phyloP scores from a whole-genome alignment of 148 eudicot species.

The Heliamphora exappendiculata region DNA sequence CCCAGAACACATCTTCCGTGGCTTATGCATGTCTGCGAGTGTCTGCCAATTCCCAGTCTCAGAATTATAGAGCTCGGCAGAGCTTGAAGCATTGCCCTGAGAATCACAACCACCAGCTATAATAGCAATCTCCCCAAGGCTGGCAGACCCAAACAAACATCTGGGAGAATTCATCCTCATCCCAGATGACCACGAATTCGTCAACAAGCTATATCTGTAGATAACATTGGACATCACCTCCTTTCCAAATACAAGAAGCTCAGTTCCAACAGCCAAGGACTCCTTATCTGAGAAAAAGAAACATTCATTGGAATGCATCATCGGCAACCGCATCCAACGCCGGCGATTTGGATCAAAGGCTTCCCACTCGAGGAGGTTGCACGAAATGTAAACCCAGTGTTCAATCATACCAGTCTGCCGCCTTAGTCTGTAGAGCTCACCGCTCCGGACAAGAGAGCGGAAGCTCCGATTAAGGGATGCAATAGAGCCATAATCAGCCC shows the following conservation, averaged over 20 bases:
- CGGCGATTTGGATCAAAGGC: conserved; percentile 64
- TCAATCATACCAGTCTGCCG: conserved; percentile 42
- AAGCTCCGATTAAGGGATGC: conserved; percentile 53
- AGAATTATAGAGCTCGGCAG: conserved; percentile 65
- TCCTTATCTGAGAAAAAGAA: conserved; percentile 72
- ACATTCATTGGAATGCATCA: conserved; percentile 51
- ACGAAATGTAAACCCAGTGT: conserved; percentile 77
- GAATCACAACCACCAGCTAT: conserved; percentile 79
- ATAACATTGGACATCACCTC: conserved; percentile 42
- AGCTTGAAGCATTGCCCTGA: conserved; percentile 34
- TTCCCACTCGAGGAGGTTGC: conserved; percentile 71
- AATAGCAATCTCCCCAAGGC: conserved; percentile 60
- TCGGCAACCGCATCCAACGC: conserved; percentile 60
- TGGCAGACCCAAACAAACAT: conserved; percentile 73
- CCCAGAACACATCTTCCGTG: conserved; percentile 63
- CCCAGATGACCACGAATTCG: conserved; percentile 64
- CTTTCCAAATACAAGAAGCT: conserved; percentile 70
- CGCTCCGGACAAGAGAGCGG: conserved; percentile 35
- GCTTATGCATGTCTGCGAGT: conserved; percentile 58
- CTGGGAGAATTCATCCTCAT: conserved; percentile 55
- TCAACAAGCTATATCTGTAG: conserved; percentile 52
- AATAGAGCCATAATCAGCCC: conserved; percentile 66
- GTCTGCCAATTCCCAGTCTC: conserved; percentile 51
- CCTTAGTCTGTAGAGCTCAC: conserved; percentile 54
- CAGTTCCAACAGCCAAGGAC: conserved; percentile 83